Percentiles rank a stretch among this genome's conserved stretches.
Conservation (phyloP, 2,329 filamentous ascomycete species). For the Colletotrichum aenigma region DNA sequence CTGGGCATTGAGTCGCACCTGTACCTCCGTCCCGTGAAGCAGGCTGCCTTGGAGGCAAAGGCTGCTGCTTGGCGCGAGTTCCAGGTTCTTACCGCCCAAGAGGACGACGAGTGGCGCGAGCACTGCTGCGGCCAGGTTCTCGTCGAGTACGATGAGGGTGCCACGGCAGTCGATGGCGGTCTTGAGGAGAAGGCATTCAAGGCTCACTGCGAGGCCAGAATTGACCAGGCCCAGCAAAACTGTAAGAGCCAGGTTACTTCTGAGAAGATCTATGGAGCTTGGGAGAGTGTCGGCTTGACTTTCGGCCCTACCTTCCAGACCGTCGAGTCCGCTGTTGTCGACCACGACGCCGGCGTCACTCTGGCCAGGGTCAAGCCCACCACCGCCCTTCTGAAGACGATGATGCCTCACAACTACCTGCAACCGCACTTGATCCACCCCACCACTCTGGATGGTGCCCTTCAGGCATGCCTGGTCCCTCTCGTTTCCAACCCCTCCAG, state of each 20-base stretch:
- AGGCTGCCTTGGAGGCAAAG: background rate
- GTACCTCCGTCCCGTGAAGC: background rate
- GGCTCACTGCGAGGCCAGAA: background rate
- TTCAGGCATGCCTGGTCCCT: slow-evolving; percentile 15
- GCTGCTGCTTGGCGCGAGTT: background rate
- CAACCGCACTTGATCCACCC: slow-evolving; percentile 17
- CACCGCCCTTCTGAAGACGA: background rate
- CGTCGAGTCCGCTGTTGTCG: slow-evolving; percentile 12
- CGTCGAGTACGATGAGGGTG: background rate
- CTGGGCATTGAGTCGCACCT: background rate
- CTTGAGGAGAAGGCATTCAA: background rate
- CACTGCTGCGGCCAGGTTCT: background rate
- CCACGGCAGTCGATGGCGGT: background rate
- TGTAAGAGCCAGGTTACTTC: background rate
- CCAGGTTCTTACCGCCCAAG: background rate
- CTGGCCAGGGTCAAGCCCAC: background rate
- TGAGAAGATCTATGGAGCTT: slow-evolving; percentile 14
- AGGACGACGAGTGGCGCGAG: background rate
- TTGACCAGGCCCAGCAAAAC: background rate
- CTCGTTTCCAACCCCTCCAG: background rate
- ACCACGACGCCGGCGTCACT: slow-evolving; percentile 5
- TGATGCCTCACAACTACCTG: slow-evolving; percentile 14
- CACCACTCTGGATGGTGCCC: slow-evolving; percentile 8
- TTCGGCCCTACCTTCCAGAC: slow-evolving; percentile 21
- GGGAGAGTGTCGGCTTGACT: slow-evolving; percentile 20